Evolutionary conservation across 2,329 filamentous ascomycete genomes (phyloP).

Genomic region (Alternaria brassicicola): DNA sequence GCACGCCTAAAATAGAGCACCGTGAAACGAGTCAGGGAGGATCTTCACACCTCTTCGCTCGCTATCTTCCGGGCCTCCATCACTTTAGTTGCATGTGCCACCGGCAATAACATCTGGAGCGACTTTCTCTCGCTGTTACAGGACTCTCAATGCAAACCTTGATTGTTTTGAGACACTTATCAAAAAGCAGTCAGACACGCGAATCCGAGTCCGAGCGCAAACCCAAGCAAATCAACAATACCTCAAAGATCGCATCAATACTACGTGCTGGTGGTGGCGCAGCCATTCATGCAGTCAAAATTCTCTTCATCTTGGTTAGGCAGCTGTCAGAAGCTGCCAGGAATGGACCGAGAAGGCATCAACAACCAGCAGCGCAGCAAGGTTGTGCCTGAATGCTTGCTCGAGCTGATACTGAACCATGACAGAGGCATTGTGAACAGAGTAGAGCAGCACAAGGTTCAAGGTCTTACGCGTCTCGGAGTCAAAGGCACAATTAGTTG

Average conservation of each 20-base stretch:
- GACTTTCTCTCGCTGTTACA: neutral
- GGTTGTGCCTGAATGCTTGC: slow-evolving; percentile 16
- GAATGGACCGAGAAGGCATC: slow-evolving; percentile 8
- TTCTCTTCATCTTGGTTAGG: neutral
- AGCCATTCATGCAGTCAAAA: neutral
- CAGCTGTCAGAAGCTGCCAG: slow-evolving; percentile 11
- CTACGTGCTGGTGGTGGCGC: neutral
- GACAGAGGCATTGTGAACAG: slow-evolving; percentile 14
- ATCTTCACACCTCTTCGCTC: neutral
- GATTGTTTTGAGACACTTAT: neutral
- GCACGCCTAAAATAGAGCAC: slow-evolving; percentile 2
- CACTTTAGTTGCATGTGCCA: neutral
- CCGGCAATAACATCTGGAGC: neutral
- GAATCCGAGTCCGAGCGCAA: slow-evolving; percentile 15
- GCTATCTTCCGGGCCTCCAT: neutral
- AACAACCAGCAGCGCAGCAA: slow-evolving; percentile 9
- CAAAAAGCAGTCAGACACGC: slow-evolving; percentile 18
- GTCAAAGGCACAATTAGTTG: neutral
- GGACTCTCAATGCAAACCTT: neutral
- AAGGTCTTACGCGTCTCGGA: neutral
- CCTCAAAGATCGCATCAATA: slow-evolving; percentile 8
- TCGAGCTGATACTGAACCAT: slow-evolving; percentile 16
- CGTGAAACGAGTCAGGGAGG: slow-evolving; percentile 9
- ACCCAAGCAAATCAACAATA: slow-evolving; percentile 15
- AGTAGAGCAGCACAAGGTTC: slow-evolving; percentile 6